These are phyloP conservation scores for Wickerhamomyces bovis DNA, from an alignment of 805 yeast genomes.

Conservation along the genomic window DNA sequence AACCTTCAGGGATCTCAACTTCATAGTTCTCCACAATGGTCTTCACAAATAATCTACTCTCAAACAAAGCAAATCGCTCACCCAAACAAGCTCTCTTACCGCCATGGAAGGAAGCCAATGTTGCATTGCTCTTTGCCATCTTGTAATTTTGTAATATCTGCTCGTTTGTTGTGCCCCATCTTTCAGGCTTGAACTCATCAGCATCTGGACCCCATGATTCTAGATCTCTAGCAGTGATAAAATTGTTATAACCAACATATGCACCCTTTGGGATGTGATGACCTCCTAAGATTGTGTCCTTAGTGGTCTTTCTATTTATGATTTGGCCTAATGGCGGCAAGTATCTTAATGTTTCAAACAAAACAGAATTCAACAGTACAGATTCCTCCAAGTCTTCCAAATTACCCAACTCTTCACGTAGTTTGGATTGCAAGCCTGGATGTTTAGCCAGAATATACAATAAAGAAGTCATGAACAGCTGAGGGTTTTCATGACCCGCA, in stretches of 20 bases:
- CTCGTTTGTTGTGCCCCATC: constrained; percentile 44
- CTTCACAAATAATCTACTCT: constrained; percentile 34
- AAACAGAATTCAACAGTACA: constrained; percentile 29
- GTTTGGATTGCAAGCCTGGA: constrained; percentile 26
- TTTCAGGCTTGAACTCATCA: constrained; percentile 37
- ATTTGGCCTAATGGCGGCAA: constrained; percentile 55
- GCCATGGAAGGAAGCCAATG: constrained; percentile 52
- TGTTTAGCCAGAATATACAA: constrained; percentile 42
- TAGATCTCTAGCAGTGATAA: constrained; percentile 42
- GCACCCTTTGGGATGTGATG: constrained; percentile 40
- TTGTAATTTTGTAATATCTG: constrained; percentile 36
- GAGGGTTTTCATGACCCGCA: constrained; percentile 64
- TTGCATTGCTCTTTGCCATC: constrained; percentile 37
- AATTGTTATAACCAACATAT: constrained; percentile 52
- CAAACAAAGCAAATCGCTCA: constrained; percentile 47
- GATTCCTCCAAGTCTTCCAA: constrained; percentile 12
- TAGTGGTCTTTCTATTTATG: constrained; percentile 42
- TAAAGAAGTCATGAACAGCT: constrained; percentile 41
- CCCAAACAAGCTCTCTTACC: constrained; percentile 56
- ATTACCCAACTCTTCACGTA: constrained; percentile 22
- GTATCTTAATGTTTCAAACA: constrained; percentile 43
- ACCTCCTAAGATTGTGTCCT: constrained; percentile 32
- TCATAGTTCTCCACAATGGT: constrained; percentile 32
- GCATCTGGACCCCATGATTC: constrained; percentile 41
- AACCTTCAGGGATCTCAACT: constrained; percentile 32